These are phyloP conservation scores for Dimocarpus longan DNA, from an alignment of 345 rosid genomes.

Conservation along the genomic window DNA sequence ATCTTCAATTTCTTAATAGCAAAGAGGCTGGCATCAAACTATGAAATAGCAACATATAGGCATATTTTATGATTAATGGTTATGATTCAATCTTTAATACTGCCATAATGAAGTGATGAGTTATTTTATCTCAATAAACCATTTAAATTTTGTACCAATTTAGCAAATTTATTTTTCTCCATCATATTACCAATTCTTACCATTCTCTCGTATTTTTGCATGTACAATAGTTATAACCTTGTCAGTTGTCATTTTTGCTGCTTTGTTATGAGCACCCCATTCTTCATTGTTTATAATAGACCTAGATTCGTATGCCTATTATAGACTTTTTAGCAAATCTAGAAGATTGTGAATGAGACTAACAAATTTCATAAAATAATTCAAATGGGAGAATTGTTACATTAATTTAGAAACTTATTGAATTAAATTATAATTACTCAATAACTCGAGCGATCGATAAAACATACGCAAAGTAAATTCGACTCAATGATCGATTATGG, in stretches of 20 bases:
- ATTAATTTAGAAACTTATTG: too few species aligned
- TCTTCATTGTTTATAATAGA: background rate
- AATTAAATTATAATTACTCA: too few species aligned
- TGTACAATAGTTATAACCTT: background rate
- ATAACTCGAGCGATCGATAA: too few species aligned
- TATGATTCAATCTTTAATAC: background rate
- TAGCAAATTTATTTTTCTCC: slow-evolving; percentile 11
- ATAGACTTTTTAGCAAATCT: too few species aligned
- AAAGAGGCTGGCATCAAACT: background rate
- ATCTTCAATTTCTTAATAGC: too few species aligned
- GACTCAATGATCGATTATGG: too few species aligned
- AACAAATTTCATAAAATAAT: too few species aligned
- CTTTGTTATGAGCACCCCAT: slow-evolving; percentile 11
- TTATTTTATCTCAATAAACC: background rate
- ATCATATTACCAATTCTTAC: background rate
- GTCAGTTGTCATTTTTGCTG: background rate
- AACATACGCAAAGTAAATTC: too few species aligned
- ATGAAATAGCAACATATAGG: background rate
- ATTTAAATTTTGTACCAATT: background rate
- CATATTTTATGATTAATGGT: background rate
- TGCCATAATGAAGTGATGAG: too few species aligned
- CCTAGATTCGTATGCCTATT: too few species aligned
- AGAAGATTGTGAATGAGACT: too few species aligned
- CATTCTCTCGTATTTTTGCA: background rate
- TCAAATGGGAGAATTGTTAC: too few species aligned